phyloP scores from a whole-genome alignment of 176 grass and related monocot species.

The barley (Hordeum vulgare) region DNA sequence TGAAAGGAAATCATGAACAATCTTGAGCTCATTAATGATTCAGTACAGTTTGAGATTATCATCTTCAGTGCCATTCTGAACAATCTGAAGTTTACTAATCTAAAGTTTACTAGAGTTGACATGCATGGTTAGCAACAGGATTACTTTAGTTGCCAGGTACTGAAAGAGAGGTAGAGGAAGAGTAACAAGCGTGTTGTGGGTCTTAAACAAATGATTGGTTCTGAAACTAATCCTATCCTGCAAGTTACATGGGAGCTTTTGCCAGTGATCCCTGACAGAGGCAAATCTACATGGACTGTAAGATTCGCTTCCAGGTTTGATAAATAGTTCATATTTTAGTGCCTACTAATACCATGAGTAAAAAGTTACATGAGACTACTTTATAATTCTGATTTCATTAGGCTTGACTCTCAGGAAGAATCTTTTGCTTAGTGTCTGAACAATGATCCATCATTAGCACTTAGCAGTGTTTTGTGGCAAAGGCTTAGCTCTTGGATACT shows the following conservation, averaged over 20 bases:
- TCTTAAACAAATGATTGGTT: slow-evolving; percentile 38
- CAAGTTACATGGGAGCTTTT: slow-evolving; percentile 25
- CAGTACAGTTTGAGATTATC: background rate
- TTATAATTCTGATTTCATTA: background rate
- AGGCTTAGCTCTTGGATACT: background rate
- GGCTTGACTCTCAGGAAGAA: background rate
- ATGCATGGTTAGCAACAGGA: slow-evolving; percentile 16
- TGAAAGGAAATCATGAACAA: background rate
- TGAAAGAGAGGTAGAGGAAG: background rate
- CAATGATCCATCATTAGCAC: background rate
- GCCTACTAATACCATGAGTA: background rate
- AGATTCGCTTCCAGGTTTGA: slow-evolving; percentile 36
- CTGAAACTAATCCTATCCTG: slow-evolving; percentile 7
- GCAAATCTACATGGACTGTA: slow-evolving; percentile 32
- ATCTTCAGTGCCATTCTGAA: background rate
- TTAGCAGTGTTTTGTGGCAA: background rate
- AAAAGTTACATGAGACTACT: slow-evolving; percentile 16
- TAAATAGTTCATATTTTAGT: background rate
- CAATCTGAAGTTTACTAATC: background rate
- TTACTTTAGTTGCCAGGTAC: slow-evolving; percentile 22
- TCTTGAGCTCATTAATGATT: background rate
- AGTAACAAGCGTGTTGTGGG: slow-evolving; percentile 16
- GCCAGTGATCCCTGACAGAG: slow-evolving; percentile 30
- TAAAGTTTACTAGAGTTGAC: slow-evolving; percentile 15
- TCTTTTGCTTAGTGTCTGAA: background rate